Base-by-base conservation (phyloP, 352 stramenopile genomes). In the Globisporangium spiculum region DNA sequence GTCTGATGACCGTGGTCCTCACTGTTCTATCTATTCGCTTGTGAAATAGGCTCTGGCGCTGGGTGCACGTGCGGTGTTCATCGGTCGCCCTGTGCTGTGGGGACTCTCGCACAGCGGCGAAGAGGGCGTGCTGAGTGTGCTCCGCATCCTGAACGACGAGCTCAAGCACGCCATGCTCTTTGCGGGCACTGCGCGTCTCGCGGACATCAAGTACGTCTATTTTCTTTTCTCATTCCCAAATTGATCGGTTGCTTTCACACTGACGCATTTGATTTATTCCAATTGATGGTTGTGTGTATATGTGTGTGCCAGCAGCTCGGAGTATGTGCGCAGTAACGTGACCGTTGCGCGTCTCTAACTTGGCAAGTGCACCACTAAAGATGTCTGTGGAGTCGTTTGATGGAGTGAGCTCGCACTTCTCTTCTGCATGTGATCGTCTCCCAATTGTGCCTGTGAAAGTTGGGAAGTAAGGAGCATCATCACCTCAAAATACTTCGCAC, bases 21-120 rank as follows among this genome's bases (percentile, higher is more conserved):
- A 48, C 16, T 6, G 41, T 4, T 10, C 46, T 18, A 18, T 34
- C 34, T n/a, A 30, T 70, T 9, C 58, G 8, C 63, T 16, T 54
- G 26, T 18, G 48, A 3, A 48, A n/a, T 48, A 96, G 79, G 90
- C 90, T 16, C 74, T 98, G 20, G 95, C 94, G 3, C 77, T 98
- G 48, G 95, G 95, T 44, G 97, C 97, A 30, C 93, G 90, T 58
- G 96, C 96, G 1, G 97, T 99, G 12, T 97, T 98, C 36, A 74
- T 99, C 61, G 97, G 96, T 3, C 97, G 96, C 27, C 97, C 97
- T 4, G 77, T 98, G 22, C 94, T 99, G 53, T 99, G 97, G 75
- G 89, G 92, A 3, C 81, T 99, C 60, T 81, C 92, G 6, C 83
- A 96, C 63, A 97, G 88, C 60, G 87, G 97, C 32, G 78, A 98